Base-by-base conservation (phyloP, 2,329 filamentous ascomycete species). In the Fusarium foetens region DNA sequence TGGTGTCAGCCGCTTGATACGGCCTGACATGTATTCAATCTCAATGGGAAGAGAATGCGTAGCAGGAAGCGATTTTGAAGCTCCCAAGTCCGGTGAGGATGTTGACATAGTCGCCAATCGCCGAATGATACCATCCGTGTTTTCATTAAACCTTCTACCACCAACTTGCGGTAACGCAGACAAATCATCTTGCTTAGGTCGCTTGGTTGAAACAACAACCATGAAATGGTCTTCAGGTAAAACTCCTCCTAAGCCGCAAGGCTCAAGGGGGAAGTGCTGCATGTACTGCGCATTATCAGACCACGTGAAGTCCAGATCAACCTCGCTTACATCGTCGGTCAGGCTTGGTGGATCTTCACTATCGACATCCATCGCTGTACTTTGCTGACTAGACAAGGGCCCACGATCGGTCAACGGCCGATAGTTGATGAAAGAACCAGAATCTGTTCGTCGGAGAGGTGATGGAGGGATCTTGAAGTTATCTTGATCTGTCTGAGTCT, bases 191-290 rank as follows among this genome's bases (percentile, higher is more conserved):
- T 74, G 69, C 31, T 80, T 84, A 0, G 83, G 79, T 21, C 87
- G 82, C 43, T 80, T 83, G 1, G 88, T 89, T 5, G 83, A 83
- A 5, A 91, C 88, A 5, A 86, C 81, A 1, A 91, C 81, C 43
- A 86, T 83, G 66, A 92, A 91, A 69, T 91, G 89, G 69, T 92
- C 90, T n/a, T 91, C 89, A 0, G 90, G 89, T 31, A 85, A 80
- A 1, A 90, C 86, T 19, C 88, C 88, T 10, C 87, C 89, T 0
- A 92, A 77, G 2, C 90, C 90, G 49, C 85, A 90, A 0, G 88
- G 86, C 65, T 90, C 87, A 6, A 92, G 78, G 1, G 83, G 80
- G 4, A 78, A 76, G 4, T 82, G 75, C 6, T 79, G 72, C 5
- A 81, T 77, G n/a, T 79, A 80, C 66, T 86, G 86, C 17, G 80